A percentile compares a stretch with the other conserved stretches of the same genome.
Evolutionary conservation across 202 grass and related monocot genomes (phyloP).

Genomic region (Alloteropsis angusta): DNA sequence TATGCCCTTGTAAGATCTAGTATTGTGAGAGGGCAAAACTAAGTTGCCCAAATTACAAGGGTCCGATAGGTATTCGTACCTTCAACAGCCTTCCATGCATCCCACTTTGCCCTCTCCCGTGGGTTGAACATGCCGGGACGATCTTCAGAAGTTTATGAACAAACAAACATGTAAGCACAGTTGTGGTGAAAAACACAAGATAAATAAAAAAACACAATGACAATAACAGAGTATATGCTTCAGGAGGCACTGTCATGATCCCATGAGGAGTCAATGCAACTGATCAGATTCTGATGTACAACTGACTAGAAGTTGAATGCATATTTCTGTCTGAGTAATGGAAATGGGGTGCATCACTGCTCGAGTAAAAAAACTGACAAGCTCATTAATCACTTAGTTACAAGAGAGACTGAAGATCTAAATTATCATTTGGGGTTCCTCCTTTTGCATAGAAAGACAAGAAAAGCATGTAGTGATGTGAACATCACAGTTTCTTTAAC

Average conservation of each 20-base stretch:
- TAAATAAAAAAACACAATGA: background rate
- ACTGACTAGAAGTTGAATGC: background rate
- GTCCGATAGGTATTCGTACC: slow-evolving; percentile 28
- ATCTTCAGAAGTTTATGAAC: slow-evolving; percentile 29
- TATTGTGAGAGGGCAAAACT: background rate
- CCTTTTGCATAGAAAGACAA: background rate
- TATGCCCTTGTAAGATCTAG: background rate
- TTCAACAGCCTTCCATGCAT: slow-evolving; percentile 70
- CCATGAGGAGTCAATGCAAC: background rate
- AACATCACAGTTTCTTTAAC: background rate
- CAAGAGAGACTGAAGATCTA: too few relatives aligned
- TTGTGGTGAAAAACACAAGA: background rate
- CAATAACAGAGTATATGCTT: background rate
- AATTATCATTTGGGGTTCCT: background rate
- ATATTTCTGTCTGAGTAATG: background rate
- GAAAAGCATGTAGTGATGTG: background rate
- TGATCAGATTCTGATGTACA: background rate
- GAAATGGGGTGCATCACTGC: background rate
- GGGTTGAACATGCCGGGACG: slow-evolving; percentile 48
- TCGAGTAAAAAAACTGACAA: background rate
- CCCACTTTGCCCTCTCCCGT: slow-evolving; percentile 67
- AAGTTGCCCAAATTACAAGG: background rate
- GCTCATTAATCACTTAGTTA: background rate
- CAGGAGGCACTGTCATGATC: background rate
- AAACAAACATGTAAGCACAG: slow-evolving; percentile 2